Conservation (phyloP, 2,329 filamentous ascomycete genomes). For the Chaetomium olivaceum region DNA sequence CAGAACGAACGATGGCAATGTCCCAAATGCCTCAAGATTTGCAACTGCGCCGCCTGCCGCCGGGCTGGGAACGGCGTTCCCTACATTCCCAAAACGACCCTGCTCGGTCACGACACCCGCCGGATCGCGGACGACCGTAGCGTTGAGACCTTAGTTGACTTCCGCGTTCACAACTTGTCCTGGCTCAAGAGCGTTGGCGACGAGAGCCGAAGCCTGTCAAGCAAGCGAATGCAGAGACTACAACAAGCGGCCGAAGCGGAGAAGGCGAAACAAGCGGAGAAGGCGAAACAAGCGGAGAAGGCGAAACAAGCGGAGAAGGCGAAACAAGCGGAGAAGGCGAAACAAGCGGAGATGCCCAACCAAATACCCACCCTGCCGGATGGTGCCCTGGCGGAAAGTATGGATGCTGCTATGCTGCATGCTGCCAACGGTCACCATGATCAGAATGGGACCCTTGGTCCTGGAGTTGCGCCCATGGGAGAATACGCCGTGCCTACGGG, state of each 20-base stretch:
- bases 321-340: slow-evolving; percentile 59
- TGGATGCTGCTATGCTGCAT: slow-evolving; percentile 35
- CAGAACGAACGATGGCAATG: slow-evolving; percentile 83
- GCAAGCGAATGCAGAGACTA: slow-evolving; percentile 58
- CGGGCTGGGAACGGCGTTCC: slow-evolving; percentile 70
- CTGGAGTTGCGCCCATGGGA: slow-evolving; percentile 20
- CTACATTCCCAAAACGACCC: slow-evolving; percentile 82
- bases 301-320: slow-evolving; percentile 61
- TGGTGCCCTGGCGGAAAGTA: slow-evolving; percentile 33
- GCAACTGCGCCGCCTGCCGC: slow-evolving; percentile 81
- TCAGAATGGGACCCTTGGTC: slow-evolving; percentile 40
- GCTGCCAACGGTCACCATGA: slow-evolving; percentile 37
- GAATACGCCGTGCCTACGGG: slow-evolving; percentile 23
- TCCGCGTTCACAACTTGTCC: slow-evolving; percentile 80
- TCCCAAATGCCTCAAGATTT: slow-evolving; percentile 81
- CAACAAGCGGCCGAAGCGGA: slow-evolving; percentile 57
- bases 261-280: slow-evolving; percentile 51
- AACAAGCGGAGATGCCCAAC: slow-evolving; percentile 39
- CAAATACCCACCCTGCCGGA: slow-evolving; percentile 31
- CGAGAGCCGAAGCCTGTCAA: slow-evolving; percentile 58
- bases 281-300: slow-evolving; percentile 44
- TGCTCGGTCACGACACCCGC: slow-evolving; percentile 87
- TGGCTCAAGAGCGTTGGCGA: slow-evolving; percentile 70
- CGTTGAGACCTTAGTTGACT: slow-evolving; percentile 87
- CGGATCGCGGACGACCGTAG: slow-evolving; percentile 89